Base-by-base conservation (phyloP, 352 stramenopile genomes). In the Blastocystis sp. region DNA sequence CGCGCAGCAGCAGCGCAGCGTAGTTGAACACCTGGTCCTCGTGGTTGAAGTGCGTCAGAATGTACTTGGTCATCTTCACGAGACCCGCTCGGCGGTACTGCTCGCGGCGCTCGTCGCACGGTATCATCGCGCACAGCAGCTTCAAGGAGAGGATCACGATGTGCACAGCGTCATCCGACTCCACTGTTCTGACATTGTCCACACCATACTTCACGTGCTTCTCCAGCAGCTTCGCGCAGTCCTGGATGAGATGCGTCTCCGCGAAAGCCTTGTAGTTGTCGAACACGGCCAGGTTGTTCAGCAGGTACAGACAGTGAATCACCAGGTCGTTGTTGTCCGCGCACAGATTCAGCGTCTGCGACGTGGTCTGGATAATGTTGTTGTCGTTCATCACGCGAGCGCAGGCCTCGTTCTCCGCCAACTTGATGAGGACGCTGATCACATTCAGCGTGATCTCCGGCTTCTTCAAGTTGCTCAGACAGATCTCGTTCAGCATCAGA, bases 361-460 rank as follows among this genome's bases (percentile, higher is more conserved):
- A 50, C 45, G 73, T 85, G 13, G 47, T 85, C 73, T 85, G 73
- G n/a, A 85, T 62, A 39, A 85, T 85, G 13, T 34, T 11, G 56
- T 85, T 85, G 24, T 85, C 73, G 8, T 26, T 66, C 73, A 85
- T 85, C 73, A 85, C 73, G 20, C n/a, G 30, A 1, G 73, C 73
- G 55, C 73, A 85, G 53, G n/a, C 37, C 56, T 85, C 53, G 39
- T 85, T 85, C 73, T 85, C 73, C 39, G 73, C 73, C 73, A 85
- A 26, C 73, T 85, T 85, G 50, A 85, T 85, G 26, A 85, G 39
- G 30, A 85, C 73, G 56, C 73, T 85, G 73, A 85, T 85, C 73
- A 85, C 73, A 43, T 85, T 85, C 73, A 85, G 50, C 20, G 73
- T 53, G 34, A 85, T 65, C 73, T 85, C 73, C 5, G 73, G 73